Conservation (phyloP, 2,329 filamentous ascomycete genomes). For the Helminthosporium solani region DNA sequence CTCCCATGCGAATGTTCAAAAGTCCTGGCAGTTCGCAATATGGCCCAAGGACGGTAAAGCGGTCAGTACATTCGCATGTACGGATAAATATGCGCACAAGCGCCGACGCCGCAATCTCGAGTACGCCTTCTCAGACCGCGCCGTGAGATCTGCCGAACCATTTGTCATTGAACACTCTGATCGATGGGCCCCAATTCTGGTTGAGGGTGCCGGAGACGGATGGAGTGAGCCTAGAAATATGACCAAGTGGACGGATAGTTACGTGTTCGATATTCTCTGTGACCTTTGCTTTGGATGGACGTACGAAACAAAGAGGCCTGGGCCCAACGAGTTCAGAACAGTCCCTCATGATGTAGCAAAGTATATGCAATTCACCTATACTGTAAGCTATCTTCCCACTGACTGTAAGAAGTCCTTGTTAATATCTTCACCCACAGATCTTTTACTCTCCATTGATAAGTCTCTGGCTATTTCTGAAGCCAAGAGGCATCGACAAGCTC, state of each 20-base stretch:
- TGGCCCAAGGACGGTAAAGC: too few relatives aligned
- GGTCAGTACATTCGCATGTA: too few relatives aligned
- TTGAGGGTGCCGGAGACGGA: slow-evolving; percentile 2
- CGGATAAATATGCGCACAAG: too few relatives aligned
- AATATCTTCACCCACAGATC: slow-evolving; percentile 2
- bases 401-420: background rate
- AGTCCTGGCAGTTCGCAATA: too few relatives aligned
- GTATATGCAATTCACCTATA: slow-evolving; percentile 6
- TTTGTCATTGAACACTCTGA: background rate
- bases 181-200: too few relatives aligned
- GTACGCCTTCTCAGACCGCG: too few relatives aligned
- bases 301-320: slow-evolving; percentile 33
- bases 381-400: slow-evolving; percentile 1
- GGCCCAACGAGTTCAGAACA: slow-evolving; percentile 3
- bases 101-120: too few relatives aligned
- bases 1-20: too few relatives aligned
- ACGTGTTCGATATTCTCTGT: slow-evolving; percentile 49
- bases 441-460: slow-evolving; percentile 10
- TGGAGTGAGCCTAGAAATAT: slow-evolving; percentile 6
- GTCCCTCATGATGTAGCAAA: slow-evolving; percentile 3
- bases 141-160: slow-evolving; percentile 9
- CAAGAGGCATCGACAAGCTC: too few relatives aligned
- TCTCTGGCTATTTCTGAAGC: too few relatives aligned
- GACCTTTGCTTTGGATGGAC: slow-evolving; percentile 40
- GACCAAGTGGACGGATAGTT: slow-evolving; percentile 21